Conservation (phyloP, 78 protist genomes). For the Fonticula alba region DNA sequence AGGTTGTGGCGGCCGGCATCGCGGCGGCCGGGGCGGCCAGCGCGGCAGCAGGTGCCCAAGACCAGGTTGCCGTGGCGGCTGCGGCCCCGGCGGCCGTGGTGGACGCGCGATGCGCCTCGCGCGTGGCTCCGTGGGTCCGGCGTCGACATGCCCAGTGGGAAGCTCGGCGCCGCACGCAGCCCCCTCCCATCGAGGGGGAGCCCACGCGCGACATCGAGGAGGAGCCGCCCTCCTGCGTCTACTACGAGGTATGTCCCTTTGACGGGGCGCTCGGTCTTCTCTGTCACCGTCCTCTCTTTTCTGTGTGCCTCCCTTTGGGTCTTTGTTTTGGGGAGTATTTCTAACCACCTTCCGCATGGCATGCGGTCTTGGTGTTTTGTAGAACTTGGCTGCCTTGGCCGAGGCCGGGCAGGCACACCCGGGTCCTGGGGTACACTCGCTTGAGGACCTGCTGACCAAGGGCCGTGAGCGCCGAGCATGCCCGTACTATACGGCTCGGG, state of each 20-base stretch:
- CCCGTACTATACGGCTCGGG: constrained; percentile 79
- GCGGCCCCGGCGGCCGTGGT: no score
- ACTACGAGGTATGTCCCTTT: not conserved
- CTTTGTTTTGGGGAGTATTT: not conserved
- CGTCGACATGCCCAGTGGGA: no score
- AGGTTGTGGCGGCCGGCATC: constrained; percentile 5
- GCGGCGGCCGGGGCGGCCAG: not conserved
- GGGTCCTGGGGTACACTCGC: constrained; percentile 60
- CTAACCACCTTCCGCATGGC: no score
- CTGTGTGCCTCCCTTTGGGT: no score
- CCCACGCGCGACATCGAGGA: not conserved
- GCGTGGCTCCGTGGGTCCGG: constrained; percentile 61
- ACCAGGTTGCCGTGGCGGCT: no score
- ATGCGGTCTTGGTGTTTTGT: no score
- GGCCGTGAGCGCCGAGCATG: not conserved
- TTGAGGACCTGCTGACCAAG: constrained; percentile 55
- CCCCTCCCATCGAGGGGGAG: no score
- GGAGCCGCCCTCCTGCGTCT: not conserved
- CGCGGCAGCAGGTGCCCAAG: constrained; percentile 7
- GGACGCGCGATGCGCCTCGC: constrained; percentile 44
- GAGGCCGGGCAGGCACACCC: constrained; percentile 3
- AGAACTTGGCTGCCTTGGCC: no score
- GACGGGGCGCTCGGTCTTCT: no score
- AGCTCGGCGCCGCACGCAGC: no score
- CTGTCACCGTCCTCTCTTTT: no score